These are phyloP conservation scores for Cyberlindnera americana DNA, from an alignment of 805 yeast species.

Conservation along the genomic window DNA sequence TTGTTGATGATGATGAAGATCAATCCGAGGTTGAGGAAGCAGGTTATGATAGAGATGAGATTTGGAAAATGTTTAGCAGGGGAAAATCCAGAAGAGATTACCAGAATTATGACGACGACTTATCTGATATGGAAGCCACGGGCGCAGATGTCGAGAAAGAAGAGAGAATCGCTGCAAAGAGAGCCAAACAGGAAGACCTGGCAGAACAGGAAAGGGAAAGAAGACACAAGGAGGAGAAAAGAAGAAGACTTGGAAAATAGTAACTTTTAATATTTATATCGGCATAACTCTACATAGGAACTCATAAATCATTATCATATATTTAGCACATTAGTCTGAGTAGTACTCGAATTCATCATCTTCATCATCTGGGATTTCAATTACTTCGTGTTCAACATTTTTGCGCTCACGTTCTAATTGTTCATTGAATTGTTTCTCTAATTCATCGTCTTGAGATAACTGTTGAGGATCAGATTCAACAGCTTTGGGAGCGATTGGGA, in stretches of 20 bases:
- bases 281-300: neutral
- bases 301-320: neutral
- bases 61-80: constrained; percentile 79
- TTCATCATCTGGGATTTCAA: constrained; percentile 28
- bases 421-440: constrained; percentile 15
- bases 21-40: constrained; percentile 19
- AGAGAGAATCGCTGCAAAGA: constrained; percentile 63
- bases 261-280: neutral
- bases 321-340: constrained; percentile 21
- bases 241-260: constrained; percentile 32
- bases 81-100: constrained; percentile 51
- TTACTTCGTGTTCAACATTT: constrained; percentile 1
- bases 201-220: constrained; percentile 63
- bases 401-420: constrained; percentile 14
- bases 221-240: constrained; percentile 44
- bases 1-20: constrained; percentile 45
- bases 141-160: constrained; percentile 86
- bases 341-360: constrained; percentile 41
- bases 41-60: constrained; percentile 79
- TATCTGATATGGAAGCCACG: constrained; percentile 85
- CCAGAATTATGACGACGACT: constrained; percentile 44
- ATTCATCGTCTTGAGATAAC: constrained; percentile 16
- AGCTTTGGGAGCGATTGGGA: neutral
- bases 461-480: constrained; percentile 4
- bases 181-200: constrained; percentile 74